These are phyloP conservation scores for Balakata baccata DNA, from an alignment of 345 rosid genomes.

Conservation along the genomic window DNA sequence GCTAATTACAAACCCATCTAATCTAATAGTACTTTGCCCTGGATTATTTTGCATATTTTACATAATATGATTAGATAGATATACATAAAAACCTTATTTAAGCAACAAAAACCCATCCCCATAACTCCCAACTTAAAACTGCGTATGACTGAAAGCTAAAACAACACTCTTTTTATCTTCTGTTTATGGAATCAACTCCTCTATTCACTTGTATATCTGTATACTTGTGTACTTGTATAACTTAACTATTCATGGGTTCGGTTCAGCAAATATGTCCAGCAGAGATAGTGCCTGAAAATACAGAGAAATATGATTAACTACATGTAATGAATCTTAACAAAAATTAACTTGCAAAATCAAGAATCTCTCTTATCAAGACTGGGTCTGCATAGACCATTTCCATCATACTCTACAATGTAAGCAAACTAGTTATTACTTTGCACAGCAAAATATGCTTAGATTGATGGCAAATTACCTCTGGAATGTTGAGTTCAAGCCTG, in stretches of 20 bases:
- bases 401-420: too few species aligned
- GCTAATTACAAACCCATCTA: too few species aligned
- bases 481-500: slow-evolving; percentile 84
- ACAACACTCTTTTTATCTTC: neutral
- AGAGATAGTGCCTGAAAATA: slow-evolving; percentile 72
- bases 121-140: neutral
- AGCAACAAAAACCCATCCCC: too few species aligned
- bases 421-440: too few species aligned
- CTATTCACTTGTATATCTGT: slow-evolving; percentile 7
- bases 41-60: too few species aligned
- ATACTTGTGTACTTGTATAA: neutral
- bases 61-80: too few species aligned
- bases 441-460: too few species aligned
- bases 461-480: slow-evolving; percentile 56
- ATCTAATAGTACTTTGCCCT: too few species aligned
- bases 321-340: neutral
- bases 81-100: too few species aligned
- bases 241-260: slow-evolving; percentile 37
- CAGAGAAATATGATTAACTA: neutral
- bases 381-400: too few species aligned
- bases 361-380: too few species aligned
- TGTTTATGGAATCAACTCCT: neutral
- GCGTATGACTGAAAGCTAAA: slow-evolving; percentile 2
- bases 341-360: too few species aligned
- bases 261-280: slow-evolving; percentile 75